Evolutionary conservation across 1,284 basidiomycete species (phyloP).

Genomic region (Austropuccinia psidii): DNA sequence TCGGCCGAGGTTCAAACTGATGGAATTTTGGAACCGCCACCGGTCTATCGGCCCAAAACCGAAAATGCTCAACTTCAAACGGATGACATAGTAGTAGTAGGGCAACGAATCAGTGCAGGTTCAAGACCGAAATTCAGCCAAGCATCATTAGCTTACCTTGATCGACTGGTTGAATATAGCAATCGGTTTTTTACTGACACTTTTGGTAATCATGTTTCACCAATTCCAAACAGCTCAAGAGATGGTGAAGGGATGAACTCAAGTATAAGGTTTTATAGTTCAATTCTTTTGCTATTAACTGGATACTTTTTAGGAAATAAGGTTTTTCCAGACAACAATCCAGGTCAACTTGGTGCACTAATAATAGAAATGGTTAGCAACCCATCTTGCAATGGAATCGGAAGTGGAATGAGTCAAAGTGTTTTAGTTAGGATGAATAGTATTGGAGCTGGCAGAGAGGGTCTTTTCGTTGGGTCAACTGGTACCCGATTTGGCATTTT

Average conservation of each 20-base stretch:
- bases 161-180: background rate
- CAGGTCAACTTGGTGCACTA: background rate
- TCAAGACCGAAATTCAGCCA: background rate
- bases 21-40: slow-evolving; percentile 23
- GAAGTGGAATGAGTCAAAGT: background rate
- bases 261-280: background rate
- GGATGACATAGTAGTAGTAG: background rate
- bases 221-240: too few relatives aligned
- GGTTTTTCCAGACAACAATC: background rate
- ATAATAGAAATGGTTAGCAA: background rate
- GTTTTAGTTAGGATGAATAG: background rate
- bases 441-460: background rate
- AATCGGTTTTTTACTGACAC: background rate
- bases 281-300: background rate
- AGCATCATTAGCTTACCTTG: background rate
- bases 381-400: background rate
- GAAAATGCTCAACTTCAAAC: slow-evolving; percentile 26
- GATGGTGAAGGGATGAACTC: background rate
- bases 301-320: background rate
- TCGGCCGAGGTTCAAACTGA: slow-evolving; percentile 18
- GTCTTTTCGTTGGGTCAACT: background rate
- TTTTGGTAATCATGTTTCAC: background rate
- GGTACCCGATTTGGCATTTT: background rate
- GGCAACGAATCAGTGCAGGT: background rate
- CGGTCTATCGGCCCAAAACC: slow-evolving; percentile 33